Percentiles rank a stretch among this genome's conserved stretches.
These are phyloP conservation scores for Phialocephala sp. DNA, from an alignment of 2,329 filamentous ascomycete genomes.

Conservation along the genomic window DNA sequence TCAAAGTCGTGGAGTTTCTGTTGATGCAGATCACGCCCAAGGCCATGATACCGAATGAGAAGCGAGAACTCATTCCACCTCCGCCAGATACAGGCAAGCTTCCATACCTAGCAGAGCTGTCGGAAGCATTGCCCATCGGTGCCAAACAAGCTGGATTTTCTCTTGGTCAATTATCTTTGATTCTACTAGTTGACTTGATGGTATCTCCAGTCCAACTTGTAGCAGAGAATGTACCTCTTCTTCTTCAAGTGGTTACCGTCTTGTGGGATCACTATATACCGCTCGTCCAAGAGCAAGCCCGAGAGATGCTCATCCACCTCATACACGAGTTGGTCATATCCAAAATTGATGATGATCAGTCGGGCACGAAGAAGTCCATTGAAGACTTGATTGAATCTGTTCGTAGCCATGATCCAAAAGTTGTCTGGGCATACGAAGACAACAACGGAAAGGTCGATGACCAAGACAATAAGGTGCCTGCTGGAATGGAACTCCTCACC, in stretches of 20 bases:
- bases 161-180: constrained; percentile 88
- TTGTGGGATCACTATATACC: constrained; percentile 98
- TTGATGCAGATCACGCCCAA: constrained; percentile 90
- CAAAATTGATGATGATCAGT: constrained; percentile 71
- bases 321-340: constrained; percentile 94
- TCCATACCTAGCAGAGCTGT: constrained; percentile 89
- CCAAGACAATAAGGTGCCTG: constrained; percentile 79
- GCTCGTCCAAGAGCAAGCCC: constrained; percentile 92
- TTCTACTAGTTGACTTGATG: constrained; percentile 94
- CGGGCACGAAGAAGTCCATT: constrained; percentile 71
- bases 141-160: constrained; percentile 94
- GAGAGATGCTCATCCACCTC: constrained; percentile 96
- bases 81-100: constrained; percentile 76
- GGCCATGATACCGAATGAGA: constrained; percentile 94
- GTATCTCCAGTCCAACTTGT: constrained; percentile 85
- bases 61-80: constrained; percentile 69
- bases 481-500: constrained; percentile 85
- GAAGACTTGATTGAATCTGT: constrained; percentile 89
- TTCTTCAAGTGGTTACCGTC: constrained; percentile 90
- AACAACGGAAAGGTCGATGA: constrained; percentile 80
- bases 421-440: constrained; percentile 95
- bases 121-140: constrained; percentile 78
- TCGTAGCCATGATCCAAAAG: constrained; percentile 79
- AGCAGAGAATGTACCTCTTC: constrained; percentile 79
- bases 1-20: constrained; percentile 93